These are phyloP conservation scores for Penicillium verrucosum DNA, from an alignment of 2,329 filamentous ascomycete species.

Conservation along the genomic window DNA sequence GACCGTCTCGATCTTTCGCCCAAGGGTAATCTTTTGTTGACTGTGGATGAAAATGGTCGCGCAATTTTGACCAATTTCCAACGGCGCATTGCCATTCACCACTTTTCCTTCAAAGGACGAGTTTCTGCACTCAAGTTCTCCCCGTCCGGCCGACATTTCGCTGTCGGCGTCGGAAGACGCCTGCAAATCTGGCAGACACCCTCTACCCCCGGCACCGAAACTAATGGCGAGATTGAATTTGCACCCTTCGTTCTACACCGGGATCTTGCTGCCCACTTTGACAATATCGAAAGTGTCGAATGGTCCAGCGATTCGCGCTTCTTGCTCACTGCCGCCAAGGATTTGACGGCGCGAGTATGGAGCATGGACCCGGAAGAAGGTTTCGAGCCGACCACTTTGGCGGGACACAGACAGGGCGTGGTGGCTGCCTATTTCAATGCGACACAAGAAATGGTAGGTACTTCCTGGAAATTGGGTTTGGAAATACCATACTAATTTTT, in stretches of 20 bases:
- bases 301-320: conserved; percentile 97
- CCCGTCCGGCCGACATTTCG: conserved; percentile 86
- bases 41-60: conserved; percentile 89
- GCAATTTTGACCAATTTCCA: conserved; percentile 90
- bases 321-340: conserved; percentile 87
- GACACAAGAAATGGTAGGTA: conserved; percentile 72
- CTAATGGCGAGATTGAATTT: conserved; percentile 83
- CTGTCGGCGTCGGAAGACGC: conserved; percentile 78
- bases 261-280: conserved; percentile 83
- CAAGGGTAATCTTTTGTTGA: conserved; percentile 84
- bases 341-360: conserved; percentile 92
- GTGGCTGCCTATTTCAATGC: conserved; percentile 96
- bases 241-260: conserved; percentile 89
- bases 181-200: conserved; percentile 97
- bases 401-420: conserved; percentile 86
- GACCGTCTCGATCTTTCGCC: conserved; percentile 82
- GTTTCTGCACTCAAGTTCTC: conserved; percentile 86
- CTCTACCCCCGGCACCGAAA: conserved; percentile 75
- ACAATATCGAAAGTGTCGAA: conserved; percentile 78
- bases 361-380: conserved; percentile 82
- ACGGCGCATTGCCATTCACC: conserved; percentile 80
- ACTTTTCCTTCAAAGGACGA: conserved; percentile 88
- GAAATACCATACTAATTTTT: conserved; percentile 12
- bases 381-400: conserved; percentile 83
- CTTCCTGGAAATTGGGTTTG: not conserved